Conservation (phyloP, 352 stramenopile genomes). For the Phytophthora pistaciae region DNA sequence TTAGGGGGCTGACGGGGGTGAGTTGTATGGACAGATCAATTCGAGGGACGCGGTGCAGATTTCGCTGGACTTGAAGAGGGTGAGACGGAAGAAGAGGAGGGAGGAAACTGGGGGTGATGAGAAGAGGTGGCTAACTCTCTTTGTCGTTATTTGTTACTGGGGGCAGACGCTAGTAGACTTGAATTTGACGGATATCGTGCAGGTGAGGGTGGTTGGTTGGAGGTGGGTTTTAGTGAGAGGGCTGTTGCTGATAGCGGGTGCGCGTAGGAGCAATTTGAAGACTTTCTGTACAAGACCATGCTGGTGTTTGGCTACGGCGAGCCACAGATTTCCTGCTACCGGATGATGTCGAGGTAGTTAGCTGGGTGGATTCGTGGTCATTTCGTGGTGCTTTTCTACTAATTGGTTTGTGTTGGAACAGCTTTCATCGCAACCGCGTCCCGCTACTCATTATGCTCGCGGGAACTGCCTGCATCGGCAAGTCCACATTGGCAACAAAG, state of each 20-base stretch:
- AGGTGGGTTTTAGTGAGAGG: neutral
- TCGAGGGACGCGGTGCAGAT: slow-evolving; percentile 89
- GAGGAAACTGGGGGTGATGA: neutral
- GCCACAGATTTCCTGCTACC: slow-evolving; percentile 83
- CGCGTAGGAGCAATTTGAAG: slow-evolving; percentile 86
- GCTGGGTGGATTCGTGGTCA: neutral
- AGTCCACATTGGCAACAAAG: slow-evolving; percentile 91
- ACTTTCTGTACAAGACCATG: slow-evolving; percentile 93
- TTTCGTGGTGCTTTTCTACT: no score
- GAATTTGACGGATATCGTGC: slow-evolving; percentile 85
- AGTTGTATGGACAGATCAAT: slow-evolving; percentile 61
- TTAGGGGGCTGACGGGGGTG: neutral
- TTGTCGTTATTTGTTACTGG: neutral
- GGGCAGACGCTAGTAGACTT: slow-evolving; percentile 86
- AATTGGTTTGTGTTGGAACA: slow-evolving; percentile 18
- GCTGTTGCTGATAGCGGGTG: neutral
- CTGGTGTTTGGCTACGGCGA: slow-evolving; percentile 90
- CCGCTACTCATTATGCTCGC: slow-evolving; percentile 88
- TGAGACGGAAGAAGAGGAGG: slow-evolving; percentile 26
- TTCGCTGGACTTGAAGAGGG: slow-evolving; percentile 88
- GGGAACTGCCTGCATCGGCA: slow-evolving; percentile 84
- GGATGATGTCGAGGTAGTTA: slow-evolving; percentile 84
- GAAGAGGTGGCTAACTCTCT: neutral
- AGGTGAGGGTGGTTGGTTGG: slow-evolving; percentile 42
- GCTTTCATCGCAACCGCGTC: slow-evolving; percentile 86